phyloP scores from a whole-genome alignment of 2,329 filamentous ascomycete species.

The Phaeomoniella chlamydospora region DNA sequence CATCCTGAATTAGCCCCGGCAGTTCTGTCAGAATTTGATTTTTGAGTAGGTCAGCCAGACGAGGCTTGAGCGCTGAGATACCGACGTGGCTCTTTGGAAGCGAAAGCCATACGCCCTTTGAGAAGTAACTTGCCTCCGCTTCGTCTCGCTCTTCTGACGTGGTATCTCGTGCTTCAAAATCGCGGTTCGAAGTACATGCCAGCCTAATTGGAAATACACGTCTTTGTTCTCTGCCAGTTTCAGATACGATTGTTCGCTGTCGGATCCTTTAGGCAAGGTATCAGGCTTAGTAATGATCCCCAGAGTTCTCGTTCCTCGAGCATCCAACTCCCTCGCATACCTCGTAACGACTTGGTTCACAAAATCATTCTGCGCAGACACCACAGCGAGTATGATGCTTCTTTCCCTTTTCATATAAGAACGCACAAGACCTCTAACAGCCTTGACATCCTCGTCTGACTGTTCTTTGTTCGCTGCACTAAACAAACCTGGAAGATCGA shows the following conservation, averaged over 20 bases:
- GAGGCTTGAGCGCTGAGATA: slow-evolving; percentile 7
- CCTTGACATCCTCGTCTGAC: slow-evolving; percentile 28
- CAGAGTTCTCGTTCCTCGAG: slow-evolving; percentile 20
- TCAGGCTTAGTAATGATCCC: slow-evolving; percentile 36
- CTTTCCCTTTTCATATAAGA: slow-evolving; percentile 25
- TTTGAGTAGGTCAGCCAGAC: slow-evolving; percentile 11
- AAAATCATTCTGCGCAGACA: slow-evolving; percentile 27
- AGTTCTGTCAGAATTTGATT: slow-evolving; percentile 11
- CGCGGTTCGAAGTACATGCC: slow-evolving; percentile 14
- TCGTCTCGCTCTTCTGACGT: slow-evolving; percentile 7
- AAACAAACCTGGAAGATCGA: slow-evolving; percentile 31
- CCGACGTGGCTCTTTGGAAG: slow-evolving; percentile 8
- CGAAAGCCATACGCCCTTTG: slow-evolving; percentile 8
- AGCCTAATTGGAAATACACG: slow-evolving; percentile 12
- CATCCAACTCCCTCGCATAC: slow-evolving; percentile 19
- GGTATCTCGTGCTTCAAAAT: slow-evolving; percentile 6
- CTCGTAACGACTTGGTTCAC: slow-evolving; percentile 25
- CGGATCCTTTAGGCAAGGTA: slow-evolving; percentile 18
- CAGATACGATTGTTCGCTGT: slow-evolving; percentile 19
- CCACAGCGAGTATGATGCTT: slow-evolving; percentile 32
- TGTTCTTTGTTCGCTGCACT: slow-evolving; percentile 12
- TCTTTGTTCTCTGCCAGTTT: slow-evolving; percentile 25
- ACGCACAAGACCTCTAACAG: slow-evolving; percentile 32
- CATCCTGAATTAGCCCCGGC: slow-evolving; percentile 11
- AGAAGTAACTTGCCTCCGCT: slow-evolving; percentile 10